phyloP scores from a whole-genome alignment of 805 yeast species.

The Wickerhamomyces pijperi region DNA sequence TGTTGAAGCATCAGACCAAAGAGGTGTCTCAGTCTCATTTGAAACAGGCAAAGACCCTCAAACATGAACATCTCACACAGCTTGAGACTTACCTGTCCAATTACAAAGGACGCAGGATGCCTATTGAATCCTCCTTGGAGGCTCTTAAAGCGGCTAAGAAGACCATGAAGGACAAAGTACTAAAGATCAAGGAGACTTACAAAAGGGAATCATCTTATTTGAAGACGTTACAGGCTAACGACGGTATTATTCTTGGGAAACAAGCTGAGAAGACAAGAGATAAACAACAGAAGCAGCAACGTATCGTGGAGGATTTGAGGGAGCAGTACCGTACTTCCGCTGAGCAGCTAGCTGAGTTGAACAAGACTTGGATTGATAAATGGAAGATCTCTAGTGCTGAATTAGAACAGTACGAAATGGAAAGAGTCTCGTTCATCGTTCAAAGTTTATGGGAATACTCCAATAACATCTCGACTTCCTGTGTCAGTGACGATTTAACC shows the following conservation, averaged over 20 bases:
- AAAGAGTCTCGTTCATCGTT: slow-evolving; percentile 58
- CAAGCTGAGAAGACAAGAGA: slow-evolving; percentile 53
- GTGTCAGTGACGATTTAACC: slow-evolving; percentile 69
- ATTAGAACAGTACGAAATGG: slow-evolving; percentile 60
- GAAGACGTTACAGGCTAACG: slow-evolving; percentile 48
- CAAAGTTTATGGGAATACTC: slow-evolving; percentile 70
- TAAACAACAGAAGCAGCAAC: slow-evolving; percentile 40
- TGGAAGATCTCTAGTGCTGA: slow-evolving; percentile 58
- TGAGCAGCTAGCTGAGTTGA: slow-evolving; percentile 39
- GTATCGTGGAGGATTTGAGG: slow-evolving; percentile 29
- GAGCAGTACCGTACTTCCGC: slow-evolving; percentile 49
- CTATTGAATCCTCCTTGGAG: slow-evolving; percentile 44
- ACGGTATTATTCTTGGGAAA: slow-evolving; percentile 59
- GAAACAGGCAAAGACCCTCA: slow-evolving; percentile 37
- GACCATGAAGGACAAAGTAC: slow-evolving; percentile 25
- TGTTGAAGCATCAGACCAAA: slow-evolving; percentile 45
- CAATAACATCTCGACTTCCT: slow-evolving; percentile 60
- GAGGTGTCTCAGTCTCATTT: slow-evolving; percentile 47
- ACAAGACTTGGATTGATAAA: slow-evolving; percentile 56
- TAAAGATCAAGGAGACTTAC: slow-evolving; percentile 34
- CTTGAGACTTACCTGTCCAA: slow-evolving; percentile 39
- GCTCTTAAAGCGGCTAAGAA: slow-evolving; percentile 40
- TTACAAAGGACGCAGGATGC: slow-evolving; percentile 41
- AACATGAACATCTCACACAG: slow-evolving; percentile 39
- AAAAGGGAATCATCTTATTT: slow-evolving; percentile 47